Evolutionary conservation across 169 alveolate genomes (phyloP), one percentile per base, ranked within the genome.

Genomic region (Pseudocohnilembus persalinus): DNA sequence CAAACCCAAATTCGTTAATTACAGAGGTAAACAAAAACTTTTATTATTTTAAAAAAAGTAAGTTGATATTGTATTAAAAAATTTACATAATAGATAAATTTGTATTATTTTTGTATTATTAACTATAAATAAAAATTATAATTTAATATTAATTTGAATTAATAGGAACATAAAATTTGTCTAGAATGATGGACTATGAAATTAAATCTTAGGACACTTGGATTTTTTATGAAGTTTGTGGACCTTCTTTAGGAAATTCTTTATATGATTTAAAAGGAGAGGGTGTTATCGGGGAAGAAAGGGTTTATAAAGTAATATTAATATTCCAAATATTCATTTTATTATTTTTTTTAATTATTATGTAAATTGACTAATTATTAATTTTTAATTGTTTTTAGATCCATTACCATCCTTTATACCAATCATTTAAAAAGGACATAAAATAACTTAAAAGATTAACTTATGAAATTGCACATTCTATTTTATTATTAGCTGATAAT

Each of bases 151-250:
- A 1, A 32, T 15, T 49, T 26, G 29, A 31, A 20, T 72, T 73
- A 32, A 74, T 34, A 78, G 89, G 89, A 27, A 34, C 79, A 29
- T 77, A 79, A 29, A 85, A 85, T 35, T 63, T 85, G 34, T 82
- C 82, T 35, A 80, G 84, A 49, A 77, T 85, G 72, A 49, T 85
- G 29, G 31, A 77, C 11, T 85, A 78, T 79, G 89, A 85, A 26
- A 85, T 85, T 0, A 77, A 85, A 78, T 49, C 77, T 29, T 27
- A 78, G 72, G 89, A 85, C 72, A 85, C 89, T 25, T 85, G 89
- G 89, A 79, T 85, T 20, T 85, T 78, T 74, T 85, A 85, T 35
- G 89, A 85, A 31, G 49, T 85, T 0, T 85, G 89, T 79, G 89
- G 89, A 0, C 85, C 77, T 1, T 77, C 85, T 73, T 74, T 85